Evolutionary conservation across 2,329 filamentous ascomycete genomes (phyloP), one percentile per base, ranked within the genome.

Genomic region (Volutella citrinella): DNA sequence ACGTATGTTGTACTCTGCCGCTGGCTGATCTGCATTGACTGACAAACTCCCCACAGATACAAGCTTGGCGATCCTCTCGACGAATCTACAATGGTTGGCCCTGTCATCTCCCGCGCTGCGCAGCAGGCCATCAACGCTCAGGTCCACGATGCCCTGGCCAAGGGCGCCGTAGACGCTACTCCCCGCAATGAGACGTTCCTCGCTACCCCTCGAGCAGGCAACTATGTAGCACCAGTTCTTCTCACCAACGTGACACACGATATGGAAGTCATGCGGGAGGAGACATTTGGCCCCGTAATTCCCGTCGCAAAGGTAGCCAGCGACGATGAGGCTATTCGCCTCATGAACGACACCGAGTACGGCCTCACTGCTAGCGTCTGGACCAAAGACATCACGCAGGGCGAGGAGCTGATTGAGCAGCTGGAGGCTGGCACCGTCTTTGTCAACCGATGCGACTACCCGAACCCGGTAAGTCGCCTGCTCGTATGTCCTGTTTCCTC

Each of bases 301-400:
- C 84, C 90, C 2, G 79, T 96, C n/a, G 87, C 91, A 81, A 86
- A 85, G 60, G 89, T 95, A 41, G 77, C 78, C 52, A 70, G 70
- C 45, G 90, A 96, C 53, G 76, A 77, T 14, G 87, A 95, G 62
- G 90, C 90, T 3, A 66, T 96, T 38, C 65, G 70, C 44, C 64
- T 90, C 28, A 95, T 96, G 88, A 96, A 96, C 53, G 88, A 95
- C 57, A 91, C 85, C 64, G 81, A 94, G 44, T 94, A 95, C 57
- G 90, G 90, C 4, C 71, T 96, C 42, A 95, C 90, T 3, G 90
- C 88, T 9, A 94, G 87, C 54, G 87, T 96, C 50, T 96, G 90
- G 90, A 95, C 88, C 34, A 93, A 91, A 60, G 88, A 96, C 56
- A 77, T 80, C 3, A 70, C 68, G 20, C 81, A 73, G 54, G 90